These are phyloP conservation scores for Aspergillus ochraceoroseus DNA, from an alignment of 2,329 filamentous ascomycete genomes.

Conservation along the genomic window DNA sequence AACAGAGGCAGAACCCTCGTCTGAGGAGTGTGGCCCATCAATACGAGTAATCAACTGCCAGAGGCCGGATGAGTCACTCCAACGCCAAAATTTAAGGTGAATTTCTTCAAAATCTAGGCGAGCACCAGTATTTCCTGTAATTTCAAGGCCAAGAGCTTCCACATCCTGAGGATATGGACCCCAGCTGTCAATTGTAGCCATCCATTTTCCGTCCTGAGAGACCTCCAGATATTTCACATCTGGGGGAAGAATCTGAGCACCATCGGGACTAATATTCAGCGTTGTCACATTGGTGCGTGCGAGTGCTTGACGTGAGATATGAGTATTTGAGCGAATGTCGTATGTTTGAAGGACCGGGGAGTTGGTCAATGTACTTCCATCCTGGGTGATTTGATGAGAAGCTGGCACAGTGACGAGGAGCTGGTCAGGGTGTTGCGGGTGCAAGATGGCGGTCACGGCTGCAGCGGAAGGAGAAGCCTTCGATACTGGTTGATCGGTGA, in stretches of 20 bases:
- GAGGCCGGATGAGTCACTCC: conserved; percentile 49
- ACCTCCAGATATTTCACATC: conserved; percentile 69
- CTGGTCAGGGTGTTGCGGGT: conserved; percentile 58
- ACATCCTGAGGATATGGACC: conserved; percentile 66
- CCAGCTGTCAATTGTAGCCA: conserved; percentile 92
- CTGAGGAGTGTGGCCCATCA: conserved; percentile 69
- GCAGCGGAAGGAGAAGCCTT: conserved; percentile 11
- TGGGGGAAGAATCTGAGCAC: conserved; percentile 69
- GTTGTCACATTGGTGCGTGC: conserved; percentile 83
- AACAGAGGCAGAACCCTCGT: conserved; percentile 53
- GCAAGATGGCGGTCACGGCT: conserved; percentile 56
- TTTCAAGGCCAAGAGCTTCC: conserved; percentile 48
- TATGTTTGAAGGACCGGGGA: conserved; percentile 69
- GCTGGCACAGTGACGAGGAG: conserved; percentile 64
- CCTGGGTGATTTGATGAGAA: conserved; percentile 41
- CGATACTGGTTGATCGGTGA: conserved; percentile 43
- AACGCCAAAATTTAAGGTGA: conserved; percentile 87
- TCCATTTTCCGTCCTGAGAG: conserved; percentile 77
- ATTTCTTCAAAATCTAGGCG: conserved; percentile 58
- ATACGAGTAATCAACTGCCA: conserved; percentile 79
- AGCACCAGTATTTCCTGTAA: conserved; percentile 41
- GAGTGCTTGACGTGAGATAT: conserved; percentile 80
- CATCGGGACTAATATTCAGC: conserved; percentile 67
- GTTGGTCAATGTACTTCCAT: conserved; percentile 46
- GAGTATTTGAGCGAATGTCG: conserved; percentile 72